Base-by-base conservation (phyloP, 2,329 filamentous ascomycete genomes). In the Aurifilum marmelostoma region DNA sequence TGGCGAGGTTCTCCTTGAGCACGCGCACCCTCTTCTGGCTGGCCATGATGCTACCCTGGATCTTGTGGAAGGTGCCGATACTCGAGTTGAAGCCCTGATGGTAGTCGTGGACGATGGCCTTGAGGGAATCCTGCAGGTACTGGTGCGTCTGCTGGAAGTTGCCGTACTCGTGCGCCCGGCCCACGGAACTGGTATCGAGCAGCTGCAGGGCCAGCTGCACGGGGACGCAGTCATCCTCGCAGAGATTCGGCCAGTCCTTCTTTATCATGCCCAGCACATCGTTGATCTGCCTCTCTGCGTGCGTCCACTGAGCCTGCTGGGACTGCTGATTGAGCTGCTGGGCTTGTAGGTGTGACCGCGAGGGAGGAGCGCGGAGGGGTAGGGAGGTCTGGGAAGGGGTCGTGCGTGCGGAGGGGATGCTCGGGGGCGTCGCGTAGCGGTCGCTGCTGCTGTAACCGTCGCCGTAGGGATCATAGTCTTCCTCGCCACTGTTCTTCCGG, bases 81-180 rank as follows among this genome's bases (percentile, higher is more conserved):
- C 95, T 97, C 79, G 93, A 97, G 81, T 98, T 99, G 86, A 99
- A 99, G 61, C 96, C 97, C 79, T 99, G 96, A 77, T 99, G 95
- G 77, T 99, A 95, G 81, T 99, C 95, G 79, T 99, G 97, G 34
- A 99, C 96, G 75, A 99, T 97, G 43, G 90, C 89, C 80, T 97
- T 97, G 68, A 99, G 85, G 12, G 95, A 94, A 74, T 91, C 91
- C 77, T 99, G 94, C n/a, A 99, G 87, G 77, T 96, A 93, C 73
- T 89, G 85, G 78, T 97, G 93, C 61, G 93, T 94, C 73, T 91
- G 85, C 76, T 92, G 87, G 78, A 99, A 99, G 73, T 93, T 90
- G 71, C 86, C 87, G 78, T 97, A 95, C 75, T 97, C 93, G 78
- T 94, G 91, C 61, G 95, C 95, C 72, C 96, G 89, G 27, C 96